Evolutionary conservation across 768 basidiomycete species (phyloP).

Genomic region (Cystofilobasidium macerans): DNA sequence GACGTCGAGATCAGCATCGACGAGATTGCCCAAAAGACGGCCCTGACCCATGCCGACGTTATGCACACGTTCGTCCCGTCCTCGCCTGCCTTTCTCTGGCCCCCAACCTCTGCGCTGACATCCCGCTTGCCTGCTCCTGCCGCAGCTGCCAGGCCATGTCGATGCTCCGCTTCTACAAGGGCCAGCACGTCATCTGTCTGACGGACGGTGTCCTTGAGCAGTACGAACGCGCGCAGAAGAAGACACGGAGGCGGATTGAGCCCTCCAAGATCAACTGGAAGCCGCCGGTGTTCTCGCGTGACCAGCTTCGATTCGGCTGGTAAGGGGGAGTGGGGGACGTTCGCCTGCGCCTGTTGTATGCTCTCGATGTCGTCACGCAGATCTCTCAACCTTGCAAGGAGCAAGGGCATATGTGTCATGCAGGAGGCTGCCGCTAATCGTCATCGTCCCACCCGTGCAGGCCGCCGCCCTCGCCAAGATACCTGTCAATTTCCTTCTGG

Average conservation of each 20-base stretch:
- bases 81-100: not conserved
- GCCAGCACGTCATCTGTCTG: conserved; percentile 82
- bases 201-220: conserved; percentile 84
- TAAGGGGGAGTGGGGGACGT: conserved; percentile 23
- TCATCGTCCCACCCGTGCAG: not conserved
- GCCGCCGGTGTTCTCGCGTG: conserved; percentile 82
- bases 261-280: conserved; percentile 80
- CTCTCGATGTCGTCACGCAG: no score
- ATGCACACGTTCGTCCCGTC: conserved; percentile 84
- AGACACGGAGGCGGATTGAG: conserved; percentile 66
- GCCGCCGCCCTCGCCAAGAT: not conserved
- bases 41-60: conserved; percentile 88
- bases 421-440: no score
- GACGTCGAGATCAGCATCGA: conserved; percentile 73
- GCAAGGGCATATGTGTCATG: not conserved
- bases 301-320: conserved; percentile 67
- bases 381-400: not conserved
- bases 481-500: not conserved
- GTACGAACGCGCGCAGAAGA: conserved; percentile 70
- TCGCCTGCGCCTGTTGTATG: not conserved
- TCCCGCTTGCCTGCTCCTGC: not conserved
- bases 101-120: not conserved
- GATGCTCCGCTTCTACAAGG: conserved; percentile 92
- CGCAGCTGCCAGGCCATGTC: conserved; percentile 81
- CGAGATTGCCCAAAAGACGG: conserved; percentile 89